Evolutionary conservation across 345 rosid genomes (phyloP).

Genomic region (Populus pruinosa): DNA sequence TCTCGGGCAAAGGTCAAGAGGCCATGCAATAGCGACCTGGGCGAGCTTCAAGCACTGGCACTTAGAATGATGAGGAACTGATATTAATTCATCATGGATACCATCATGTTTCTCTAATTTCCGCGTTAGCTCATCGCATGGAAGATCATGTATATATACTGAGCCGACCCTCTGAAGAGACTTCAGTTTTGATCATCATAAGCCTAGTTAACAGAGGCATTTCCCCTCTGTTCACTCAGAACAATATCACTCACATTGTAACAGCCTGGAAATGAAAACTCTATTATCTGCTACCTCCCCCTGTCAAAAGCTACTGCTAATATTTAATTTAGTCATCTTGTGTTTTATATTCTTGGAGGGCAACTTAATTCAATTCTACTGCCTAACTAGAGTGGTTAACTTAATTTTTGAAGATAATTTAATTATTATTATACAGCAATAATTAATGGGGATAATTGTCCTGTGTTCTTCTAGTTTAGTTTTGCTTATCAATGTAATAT

Average conservation of each 20-base stretch:
- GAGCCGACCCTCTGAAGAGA: conserved; percentile 3
- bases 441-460: conserved; percentile 17
- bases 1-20: conserved; percentile 39
- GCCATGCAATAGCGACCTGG: conserved; percentile 43
- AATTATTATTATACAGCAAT: conserved; percentile 4
- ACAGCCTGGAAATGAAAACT: conserved; percentile 7
- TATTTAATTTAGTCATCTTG: neutral
- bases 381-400: conserved; percentile 16
- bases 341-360: neutral
- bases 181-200: neutral
- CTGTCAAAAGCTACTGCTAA: neutral
- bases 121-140: neutral
- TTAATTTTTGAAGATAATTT: conserved; percentile 8
- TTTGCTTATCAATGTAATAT: neutral
- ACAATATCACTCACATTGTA: neutral
- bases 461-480: neutral
- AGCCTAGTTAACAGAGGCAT: neutral
- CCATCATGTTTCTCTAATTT: neutral
- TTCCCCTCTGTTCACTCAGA: neutral
- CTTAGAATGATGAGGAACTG: conserved; percentile 79
- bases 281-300: neutral
- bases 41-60: conserved; percentile 89
- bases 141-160: conserved; percentile 6
- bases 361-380: neutral
- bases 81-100: neutral